Conservation (phyloP, 2,329 filamentous ascomycete species). For the Pezicula rhizophila region DNA sequence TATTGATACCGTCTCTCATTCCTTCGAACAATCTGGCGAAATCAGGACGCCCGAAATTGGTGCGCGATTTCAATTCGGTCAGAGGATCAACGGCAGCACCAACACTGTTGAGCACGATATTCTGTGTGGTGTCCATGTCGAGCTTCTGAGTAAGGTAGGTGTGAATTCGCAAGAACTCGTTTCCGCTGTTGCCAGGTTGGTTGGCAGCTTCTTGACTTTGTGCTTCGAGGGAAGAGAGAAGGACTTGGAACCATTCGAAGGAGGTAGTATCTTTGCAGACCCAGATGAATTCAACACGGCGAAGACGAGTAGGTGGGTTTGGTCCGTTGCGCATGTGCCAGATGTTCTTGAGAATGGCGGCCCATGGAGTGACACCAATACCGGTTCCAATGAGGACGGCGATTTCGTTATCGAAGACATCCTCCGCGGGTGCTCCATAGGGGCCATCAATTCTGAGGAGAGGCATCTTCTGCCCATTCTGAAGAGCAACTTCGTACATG, state of each 20-base stretch:
- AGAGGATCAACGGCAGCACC: slow-evolving; percentile 83
- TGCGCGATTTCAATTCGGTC: slow-evolving; percentile 82
- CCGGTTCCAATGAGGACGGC: slow-evolving; percentile 80
- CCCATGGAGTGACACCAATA: slow-evolving; percentile 85
- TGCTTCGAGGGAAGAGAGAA: slow-evolving; percentile 82
- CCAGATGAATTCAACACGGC: slow-evolving; percentile 98
- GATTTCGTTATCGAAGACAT: slow-evolving; percentile 92
- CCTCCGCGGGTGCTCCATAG: slow-evolving; percentile 93
- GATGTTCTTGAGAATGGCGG: slow-evolving; percentile 89
- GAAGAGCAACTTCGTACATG: slow-evolving; percentile 95
- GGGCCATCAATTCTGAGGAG: slow-evolving; percentile 85
- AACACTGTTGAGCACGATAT: slow-evolving; percentile 94
- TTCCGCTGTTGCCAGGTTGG: slow-evolving; percentile 58
- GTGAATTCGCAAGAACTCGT: slow-evolving; percentile 94
- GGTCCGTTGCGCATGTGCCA: slow-evolving; percentile 91
- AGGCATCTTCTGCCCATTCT: slow-evolving; percentile 92
- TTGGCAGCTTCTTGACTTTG: slow-evolving; percentile 70
- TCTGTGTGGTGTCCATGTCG: slow-evolving; percentile 86
- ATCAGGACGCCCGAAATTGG: slow-evolving; percentile 92
- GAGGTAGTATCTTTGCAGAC: slow-evolving; percentile 92
- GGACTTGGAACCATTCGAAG: slow-evolving; percentile 98
- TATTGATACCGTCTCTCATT: slow-evolving; percentile 83
- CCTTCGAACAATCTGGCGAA: slow-evolving; percentile 73
- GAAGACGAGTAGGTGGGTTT: slow-evolving; percentile 81
- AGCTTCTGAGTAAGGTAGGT: slow-evolving; percentile 94